phyloP scores from a whole-genome alignment of 768 basidiomycete genomes.

The Lepiota venenata region DNA sequence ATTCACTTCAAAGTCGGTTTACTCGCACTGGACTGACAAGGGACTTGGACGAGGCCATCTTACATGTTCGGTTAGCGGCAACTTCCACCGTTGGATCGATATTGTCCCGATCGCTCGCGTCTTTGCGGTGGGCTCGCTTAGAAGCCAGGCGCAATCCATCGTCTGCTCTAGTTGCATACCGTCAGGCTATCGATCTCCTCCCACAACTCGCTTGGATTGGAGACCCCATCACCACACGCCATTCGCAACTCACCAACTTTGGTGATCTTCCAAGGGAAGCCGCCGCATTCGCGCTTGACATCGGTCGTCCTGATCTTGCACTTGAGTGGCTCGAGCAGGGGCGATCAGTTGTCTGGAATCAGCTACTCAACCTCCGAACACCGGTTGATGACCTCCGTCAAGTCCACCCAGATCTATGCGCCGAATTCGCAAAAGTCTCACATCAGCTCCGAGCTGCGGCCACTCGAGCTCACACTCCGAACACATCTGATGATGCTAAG shows the following conservation, averaged over 20 bases:
- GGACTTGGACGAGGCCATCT: conserved; percentile 4
- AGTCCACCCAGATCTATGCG: conserved; percentile 12
- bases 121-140: conserved; percentile 5
- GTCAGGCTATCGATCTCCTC: conserved; percentile 18
- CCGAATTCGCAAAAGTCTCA: conserved; percentile 12
- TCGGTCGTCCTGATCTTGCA: conserved; percentile 18
- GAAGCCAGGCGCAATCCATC: too few relatives aligned
- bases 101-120: neutral
- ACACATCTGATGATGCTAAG: neutral
- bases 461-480: neutral
- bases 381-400: conserved; percentile 18
- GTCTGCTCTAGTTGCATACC: too few relatives aligned
- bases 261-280: conserved; percentile 11
- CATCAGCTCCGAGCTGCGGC: conserved; percentile 11
- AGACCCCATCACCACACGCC: neutral
- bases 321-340: conserved; percentile 33
- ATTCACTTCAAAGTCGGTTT: neutral
- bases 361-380: conserved; percentile 20
- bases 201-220: conserved; percentile 10
- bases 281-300: conserved; percentile 21
- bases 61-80: neutral
- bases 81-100: conserved; percentile 2
- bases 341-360: conserved; percentile 25
- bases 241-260: neutral
- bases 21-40: neutral